phyloP scores from a whole-genome alignment of 148 eudicot genomes.

The Rhododendron vialii region DNA sequence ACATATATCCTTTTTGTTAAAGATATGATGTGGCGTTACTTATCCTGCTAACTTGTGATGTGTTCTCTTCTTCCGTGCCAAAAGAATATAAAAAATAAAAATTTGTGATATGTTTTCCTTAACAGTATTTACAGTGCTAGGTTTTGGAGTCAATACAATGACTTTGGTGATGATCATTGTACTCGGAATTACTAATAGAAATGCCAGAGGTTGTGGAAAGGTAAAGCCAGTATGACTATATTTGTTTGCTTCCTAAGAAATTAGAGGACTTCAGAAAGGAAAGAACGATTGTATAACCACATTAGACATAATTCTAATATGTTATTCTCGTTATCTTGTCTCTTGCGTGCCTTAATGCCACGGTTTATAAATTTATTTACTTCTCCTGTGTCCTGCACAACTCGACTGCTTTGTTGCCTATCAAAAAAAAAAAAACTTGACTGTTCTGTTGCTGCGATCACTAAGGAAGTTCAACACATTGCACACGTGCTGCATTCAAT shows the following conservation, averaged over 20 bases:
- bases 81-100: too few relatives aligned
- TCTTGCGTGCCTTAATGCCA: not conserved
- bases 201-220: slow-evolving; percentile 23
- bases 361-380: not conserved
- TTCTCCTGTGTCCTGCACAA: not conserved
- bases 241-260: not conserved
- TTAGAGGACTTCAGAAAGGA: not conserved
- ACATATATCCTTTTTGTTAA: slow-evolving; percentile 61
- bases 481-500: not conserved
- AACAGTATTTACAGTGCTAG: slow-evolving; percentile 43
- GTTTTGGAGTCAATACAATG: slow-evolving; percentile 47
- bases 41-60: not conserved
- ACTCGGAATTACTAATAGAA: slow-evolving; percentile 24
- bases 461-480: not conserved
- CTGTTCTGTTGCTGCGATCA: not conserved
- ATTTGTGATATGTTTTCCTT: slow-evolving; percentile 17
- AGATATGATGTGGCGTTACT: not conserved
- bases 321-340: not conserved
- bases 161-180: slow-evolving; percentile 38
- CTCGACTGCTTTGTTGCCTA: not conserved
- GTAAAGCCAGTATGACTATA: slow-evolving; percentile 20
- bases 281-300: not conserved
- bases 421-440: not conserved
- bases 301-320: not conserved
- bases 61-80: not conserved